Base-by-base conservation (phyloP, 495 filamentous ascomycete species). In the Hypoxylon intermedium region DNA sequence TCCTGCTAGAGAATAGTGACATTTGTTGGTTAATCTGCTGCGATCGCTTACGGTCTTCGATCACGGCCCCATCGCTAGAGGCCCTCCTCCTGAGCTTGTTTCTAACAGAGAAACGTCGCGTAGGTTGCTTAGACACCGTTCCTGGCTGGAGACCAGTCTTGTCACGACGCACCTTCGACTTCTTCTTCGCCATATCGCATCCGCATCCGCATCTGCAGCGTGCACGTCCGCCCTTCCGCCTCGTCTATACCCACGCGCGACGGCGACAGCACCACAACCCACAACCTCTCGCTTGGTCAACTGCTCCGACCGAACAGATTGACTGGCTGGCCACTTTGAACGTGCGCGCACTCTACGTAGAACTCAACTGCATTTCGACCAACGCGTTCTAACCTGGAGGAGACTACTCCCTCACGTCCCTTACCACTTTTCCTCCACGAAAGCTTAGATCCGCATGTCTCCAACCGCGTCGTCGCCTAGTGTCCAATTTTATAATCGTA, bases 11-110 rank as follows among this genome's bases (percentile, higher is more conserved):
- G 66, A 96, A 86, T 12, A 87, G 72, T 2, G 85, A 84, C 90
- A 92, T 95, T 66, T 95, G 89, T 36, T 79, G 79, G n/a, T 88
- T 83, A 33, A 95, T 95, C 36, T 86, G 79, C 33, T 83, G 82
- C 9, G 91, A 89, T 49, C 79, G 83, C 46, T 83, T 80, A 18
- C 82, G 82, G 67, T 95, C 91, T 15, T 88, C 82, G 12, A 80
- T 75, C 2, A 79, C 65, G 42, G 85, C 82, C 5, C 85, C 85
- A 28, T 92, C 89, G 68, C 89, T 91, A 0, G 86, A 85, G 0
- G 87, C 81, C 62, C 92, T 83, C 50, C 83, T 81, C 50, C 87
- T 81, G 12, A 83, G 77, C 58, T 75, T 80, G 48, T 79, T 78
- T 36, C 77, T 74, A 24, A 89, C 76, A 19, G 68, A 67, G 18